Percentiles rank a stretch among this genome's conserved stretches.
These are phyloP conservation scores for Fomitopsis schrenkii DNA, from an alignment of 1,284 basidiomycete species.

Conservation along the genomic window DNA sequence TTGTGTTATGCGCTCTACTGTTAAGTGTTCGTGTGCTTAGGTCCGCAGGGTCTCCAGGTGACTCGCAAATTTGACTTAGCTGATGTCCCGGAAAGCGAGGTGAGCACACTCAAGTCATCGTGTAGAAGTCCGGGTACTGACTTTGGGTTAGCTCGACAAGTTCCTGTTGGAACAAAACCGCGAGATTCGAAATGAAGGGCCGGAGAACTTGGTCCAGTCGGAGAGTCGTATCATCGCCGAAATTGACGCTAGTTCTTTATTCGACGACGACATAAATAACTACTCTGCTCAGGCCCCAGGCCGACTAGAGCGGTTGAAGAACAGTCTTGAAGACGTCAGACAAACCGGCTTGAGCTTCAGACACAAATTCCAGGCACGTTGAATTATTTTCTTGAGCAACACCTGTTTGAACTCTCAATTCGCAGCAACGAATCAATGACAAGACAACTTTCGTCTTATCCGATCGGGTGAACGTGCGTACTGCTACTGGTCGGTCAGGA, in stretches of 20 bases:
- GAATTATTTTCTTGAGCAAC: too few relatives aligned
- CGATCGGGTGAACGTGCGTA: constrained; percentile 3
- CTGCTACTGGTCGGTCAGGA: background rate
- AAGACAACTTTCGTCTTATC: constrained; percentile 20
- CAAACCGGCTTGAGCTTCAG: constrained; percentile 12
- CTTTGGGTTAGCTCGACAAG: constrained; percentile 14
- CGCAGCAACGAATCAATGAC: constrained; percentile 13
- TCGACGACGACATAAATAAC: constrained; percentile 22
- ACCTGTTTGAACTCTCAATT: background rate
- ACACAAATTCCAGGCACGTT: constrained; percentile 17
- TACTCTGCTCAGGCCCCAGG: background rate
- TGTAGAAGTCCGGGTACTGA: background rate
- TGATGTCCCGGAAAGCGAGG: constrained; percentile 17
- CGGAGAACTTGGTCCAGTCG: constrained; percentile 22
- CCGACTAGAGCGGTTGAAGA: constrained; percentile 2
- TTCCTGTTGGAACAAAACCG: constrained; percentile 37
- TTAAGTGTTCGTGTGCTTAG: constrained; percentile 16
- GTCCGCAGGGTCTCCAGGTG: constrained; percentile 18
- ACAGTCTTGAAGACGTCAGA: constrained; percentile 8
- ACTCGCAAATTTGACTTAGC: constrained; percentile 14
- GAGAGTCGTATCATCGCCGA: constrained; percentile 29
- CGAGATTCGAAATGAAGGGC: constrained; percentile 15
- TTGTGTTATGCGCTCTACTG: background rate
- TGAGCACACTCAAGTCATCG: constrained; percentile 6
- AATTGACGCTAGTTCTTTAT: constrained; percentile 47